Evolutionary conservation across 2,329 filamentous ascomycete species (phyloP).

Genomic region (Neopestalotiopsis rosae): DNA sequence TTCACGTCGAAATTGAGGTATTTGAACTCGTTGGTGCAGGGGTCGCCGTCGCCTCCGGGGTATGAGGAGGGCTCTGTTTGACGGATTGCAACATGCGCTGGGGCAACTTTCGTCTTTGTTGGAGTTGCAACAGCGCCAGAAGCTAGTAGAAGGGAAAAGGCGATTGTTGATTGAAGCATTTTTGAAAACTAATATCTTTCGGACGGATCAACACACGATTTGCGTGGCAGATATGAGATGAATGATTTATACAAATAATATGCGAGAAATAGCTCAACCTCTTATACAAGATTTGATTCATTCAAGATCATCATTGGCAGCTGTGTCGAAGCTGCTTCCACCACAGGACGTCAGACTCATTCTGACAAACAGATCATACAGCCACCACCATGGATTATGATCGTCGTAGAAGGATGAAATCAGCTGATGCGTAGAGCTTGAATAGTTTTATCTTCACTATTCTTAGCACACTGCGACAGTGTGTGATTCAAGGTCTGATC

Average conservation of each 20-base stretch:
- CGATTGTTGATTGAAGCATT: neutral
- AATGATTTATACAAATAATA: neutral
- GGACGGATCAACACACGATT: neutral
- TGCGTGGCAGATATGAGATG: neutral
- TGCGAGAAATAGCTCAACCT: neutral
- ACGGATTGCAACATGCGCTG: neutral
- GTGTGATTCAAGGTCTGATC: neutral
- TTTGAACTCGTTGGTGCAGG: neutral
- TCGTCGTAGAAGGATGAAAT: neutral
- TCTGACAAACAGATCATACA: neutral
- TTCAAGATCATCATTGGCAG: neutral
- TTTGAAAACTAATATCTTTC: neutral
- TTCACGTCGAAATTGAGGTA: neutral
- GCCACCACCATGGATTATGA: neutral
- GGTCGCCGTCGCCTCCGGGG: neutral
- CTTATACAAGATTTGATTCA: neutral
- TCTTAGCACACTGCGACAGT: neutral
- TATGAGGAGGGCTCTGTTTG: neutral
- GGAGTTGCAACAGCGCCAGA: neutral
- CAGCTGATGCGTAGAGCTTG: neutral
- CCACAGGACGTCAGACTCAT: neutral
- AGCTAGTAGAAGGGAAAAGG: neutral
- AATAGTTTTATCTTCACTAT: neutral
- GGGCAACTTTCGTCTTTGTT: neutral
- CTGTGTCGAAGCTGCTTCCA: neutral